A percentile compares a stretch with the other conserved stretches of the same genome.
Evolutionary conservation across 306 rosid genomes (phyloP).

Genomic region (Senna tora): DNA sequence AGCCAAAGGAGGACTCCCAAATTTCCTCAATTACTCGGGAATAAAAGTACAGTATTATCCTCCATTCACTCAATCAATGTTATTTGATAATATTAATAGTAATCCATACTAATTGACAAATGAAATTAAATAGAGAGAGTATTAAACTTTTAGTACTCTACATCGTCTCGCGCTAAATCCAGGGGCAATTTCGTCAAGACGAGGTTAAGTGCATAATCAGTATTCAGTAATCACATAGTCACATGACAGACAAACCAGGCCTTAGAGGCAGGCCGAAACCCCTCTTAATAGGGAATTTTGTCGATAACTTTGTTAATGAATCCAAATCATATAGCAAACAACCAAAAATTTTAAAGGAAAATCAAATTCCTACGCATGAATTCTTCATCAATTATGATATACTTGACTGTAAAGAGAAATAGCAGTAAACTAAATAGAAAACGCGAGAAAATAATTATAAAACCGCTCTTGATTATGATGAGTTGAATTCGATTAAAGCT

Average conservation of each 20-base stretch:
- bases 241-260: constrained; percentile 37
- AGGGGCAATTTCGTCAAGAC: constrained; percentile 7
- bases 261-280: constrained; percentile 31
- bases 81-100: no score
- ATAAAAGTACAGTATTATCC: no score
- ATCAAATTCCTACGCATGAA: background rate
- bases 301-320: constrained; percentile 17
- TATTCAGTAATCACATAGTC: constrained; percentile 22
- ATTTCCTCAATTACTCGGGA: no score
- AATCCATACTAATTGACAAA: no score
- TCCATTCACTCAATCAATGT: no score
- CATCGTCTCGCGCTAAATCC: constrained; percentile 8
- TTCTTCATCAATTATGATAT: background rate
- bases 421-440: constrained; percentile 6
- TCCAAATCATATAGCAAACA: background rate
- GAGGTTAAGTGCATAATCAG: background rate
- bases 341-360: background rate
- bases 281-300: constrained; percentile 37
- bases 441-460: constrained; percentile 12
- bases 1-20: background rate
- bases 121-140: no score
- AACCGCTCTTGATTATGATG: background rate
- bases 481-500: no score
- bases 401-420: constrained; percentile 36
- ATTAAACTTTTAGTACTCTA: no score